Conservation (phyloP, 495 filamentous ascomycete species). For the Podospora bellae-mahoneyi region DNA sequence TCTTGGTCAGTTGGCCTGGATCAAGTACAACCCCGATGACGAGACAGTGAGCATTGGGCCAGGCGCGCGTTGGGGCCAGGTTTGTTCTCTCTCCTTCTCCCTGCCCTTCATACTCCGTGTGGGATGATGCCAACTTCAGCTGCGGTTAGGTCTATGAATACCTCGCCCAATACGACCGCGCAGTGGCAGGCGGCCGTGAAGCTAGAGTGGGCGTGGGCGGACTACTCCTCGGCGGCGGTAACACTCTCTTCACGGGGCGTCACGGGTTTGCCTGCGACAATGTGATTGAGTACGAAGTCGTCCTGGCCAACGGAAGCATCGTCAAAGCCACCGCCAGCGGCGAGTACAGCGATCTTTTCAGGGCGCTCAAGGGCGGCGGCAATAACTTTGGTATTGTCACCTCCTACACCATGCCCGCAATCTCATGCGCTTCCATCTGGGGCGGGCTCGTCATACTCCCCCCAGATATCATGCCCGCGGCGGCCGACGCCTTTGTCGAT, state of each 20-base stretch:
- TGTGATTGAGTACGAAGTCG: slow-evolving; percentile 49
- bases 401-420: slow-evolving; percentile 25
- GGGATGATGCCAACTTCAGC: too few species aligned
- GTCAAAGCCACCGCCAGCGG: slow-evolving; percentile 38
- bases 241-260: not conserved
- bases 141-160: slow-evolving; percentile 53
- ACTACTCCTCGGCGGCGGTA: not conserved
- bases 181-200: slow-evolving; percentile 54
- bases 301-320: slow-evolving; percentile 46
- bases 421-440: not conserved
- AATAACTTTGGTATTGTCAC: slow-evolving; percentile 59
- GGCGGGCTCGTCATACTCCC: not conserved
- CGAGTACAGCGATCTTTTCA: slow-evolving; percentile 50
- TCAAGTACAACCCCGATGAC: slow-evolving; percentile 35
- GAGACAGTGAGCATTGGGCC: slow-evolving; percentile 41
- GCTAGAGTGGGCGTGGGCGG: slow-evolving; percentile 53
- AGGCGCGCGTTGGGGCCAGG: slow-evolving; percentile 49
- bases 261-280: slow-evolving; percentile 40
- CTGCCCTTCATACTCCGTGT: too few species aligned
- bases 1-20: slow-evolving; percentile 43
- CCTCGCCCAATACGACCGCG: slow-evolving; percentile 45
- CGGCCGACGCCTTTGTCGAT: not conserved
- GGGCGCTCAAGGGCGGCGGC: slow-evolving; percentile 55
- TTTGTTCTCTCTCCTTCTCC: too few species aligned
- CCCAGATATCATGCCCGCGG: not conserved